Conservation (phyloP, 228 moss, liverwort and hornwort genomes). For the Sphagnum magellanicum region DNA sequence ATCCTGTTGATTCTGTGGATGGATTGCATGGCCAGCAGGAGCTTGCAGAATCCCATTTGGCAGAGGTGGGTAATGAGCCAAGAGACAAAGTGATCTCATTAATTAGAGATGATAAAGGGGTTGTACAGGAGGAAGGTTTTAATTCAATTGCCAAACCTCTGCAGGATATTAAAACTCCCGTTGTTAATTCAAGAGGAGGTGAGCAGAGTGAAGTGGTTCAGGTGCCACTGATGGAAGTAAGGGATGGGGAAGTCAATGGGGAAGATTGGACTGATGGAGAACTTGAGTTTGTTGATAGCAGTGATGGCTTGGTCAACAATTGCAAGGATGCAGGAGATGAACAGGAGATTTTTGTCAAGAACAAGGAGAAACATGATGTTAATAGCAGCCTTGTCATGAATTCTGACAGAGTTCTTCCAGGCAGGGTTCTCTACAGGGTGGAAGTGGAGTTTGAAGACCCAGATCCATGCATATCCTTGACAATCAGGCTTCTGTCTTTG, state of each 20-base stretch:
- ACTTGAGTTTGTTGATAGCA: neutral
- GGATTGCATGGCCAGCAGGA: neutral
- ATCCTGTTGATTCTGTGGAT: neutral
- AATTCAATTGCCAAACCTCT: neutral
- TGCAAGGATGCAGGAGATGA: neutral
- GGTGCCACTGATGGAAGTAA: neutral
- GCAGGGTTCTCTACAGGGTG: constrained; percentile 27
- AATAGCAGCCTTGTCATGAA: constrained; percentile 3
- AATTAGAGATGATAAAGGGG: neutral
- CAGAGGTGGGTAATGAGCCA: neutral
- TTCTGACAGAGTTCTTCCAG: neutral
- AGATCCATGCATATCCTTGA: constrained; percentile 52
- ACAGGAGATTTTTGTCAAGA: neutral
- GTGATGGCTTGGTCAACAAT: neutral
- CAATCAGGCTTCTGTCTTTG: constrained; percentile 67
- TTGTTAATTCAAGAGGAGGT: neutral
- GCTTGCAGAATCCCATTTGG: neutral
- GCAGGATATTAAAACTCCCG: neutral
- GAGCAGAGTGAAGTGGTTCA: neutral
- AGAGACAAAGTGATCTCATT: neutral
- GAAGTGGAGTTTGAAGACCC: constrained; percentile 47
- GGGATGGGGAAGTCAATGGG: neutral
- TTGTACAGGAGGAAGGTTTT: neutral
- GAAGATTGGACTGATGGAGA: neutral
- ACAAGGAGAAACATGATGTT: neutral